Evolutionary conservation across 768 basidiomycete species (phyloP), one percentile per base, ranked within the genome.

Genomic region (Calocybe cyanea): DNA sequence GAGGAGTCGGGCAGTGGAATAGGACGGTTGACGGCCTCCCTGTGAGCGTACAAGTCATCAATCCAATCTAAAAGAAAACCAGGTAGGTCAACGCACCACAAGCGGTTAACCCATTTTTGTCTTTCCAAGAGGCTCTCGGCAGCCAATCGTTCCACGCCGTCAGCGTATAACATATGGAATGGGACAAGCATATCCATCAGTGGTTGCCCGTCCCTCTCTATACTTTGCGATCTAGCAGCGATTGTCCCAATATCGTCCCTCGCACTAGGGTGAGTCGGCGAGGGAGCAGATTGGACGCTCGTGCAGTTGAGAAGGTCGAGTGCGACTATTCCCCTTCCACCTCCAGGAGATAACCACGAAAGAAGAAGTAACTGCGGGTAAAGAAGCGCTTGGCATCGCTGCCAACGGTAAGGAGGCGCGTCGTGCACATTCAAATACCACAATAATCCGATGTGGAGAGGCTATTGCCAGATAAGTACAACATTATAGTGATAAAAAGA

Each of bases 381-480:
- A 1, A 88, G 71, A 37, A 90, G 71, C 0, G 84, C 91, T 59
- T 88, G 87, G 57, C 81, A 92, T 51, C 89, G 76, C 66, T 83
- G 80, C 88, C 87, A 91, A 48, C 74, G 67, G 63, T 83, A 92
- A 0, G 87, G 87, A 17, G 85, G 80, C 3, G 77, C 60, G 0
- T 86, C 84, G 57, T 96, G 93, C 0, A 95, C 93, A 46, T 96
- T 95, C 43, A 96, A 78, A 59, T 92, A 96, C 85, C 90, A 95
- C 0, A 96, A 66, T 11, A 83, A 69, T 11, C 93, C 93, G 32
- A 90, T 86, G 46, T 89, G 84, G 10, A 90, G 69, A 3, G 92
- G 92, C 93, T 95, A 58, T n/a, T 55, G 42, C 44, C 41, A 54
- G 57, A 56, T 39, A 57, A 17, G 41, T 47, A 37, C 54, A 54